These are phyloP conservation scores for Moelleriella libera DNA, from an alignment of 2,329 filamentous ascomycete genomes.

Conservation along the genomic window DNA sequence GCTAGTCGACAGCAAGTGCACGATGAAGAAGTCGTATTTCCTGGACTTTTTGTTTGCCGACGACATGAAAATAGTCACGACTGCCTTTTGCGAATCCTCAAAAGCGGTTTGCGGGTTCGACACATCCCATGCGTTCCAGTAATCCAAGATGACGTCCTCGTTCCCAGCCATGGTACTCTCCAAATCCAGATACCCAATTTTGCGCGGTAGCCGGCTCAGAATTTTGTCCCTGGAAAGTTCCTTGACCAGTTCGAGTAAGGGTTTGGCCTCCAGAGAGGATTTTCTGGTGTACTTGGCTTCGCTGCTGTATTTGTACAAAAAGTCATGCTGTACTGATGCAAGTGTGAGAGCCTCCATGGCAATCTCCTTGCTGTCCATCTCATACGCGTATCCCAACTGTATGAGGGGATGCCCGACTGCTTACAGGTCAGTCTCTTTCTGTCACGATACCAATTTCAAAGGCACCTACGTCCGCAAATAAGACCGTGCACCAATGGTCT, in stretches of 20 bases:
- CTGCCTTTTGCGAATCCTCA: constrained; percentile 50
- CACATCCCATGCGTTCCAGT: constrained; percentile 83
- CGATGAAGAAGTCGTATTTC: constrained; percentile 70
- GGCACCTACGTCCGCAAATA: constrained; percentile 56
- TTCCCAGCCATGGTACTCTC: constrained; percentile 52
- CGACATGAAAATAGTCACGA: constrained; percentile 46
- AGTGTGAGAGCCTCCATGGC: constrained; percentile 79
- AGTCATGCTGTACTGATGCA: constrained; percentile 42
- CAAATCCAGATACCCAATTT: constrained; percentile 48
- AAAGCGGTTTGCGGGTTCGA: constrained; percentile 61
- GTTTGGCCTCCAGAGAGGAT: constrained; percentile 42
- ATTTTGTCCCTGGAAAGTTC: constrained; percentile 53
- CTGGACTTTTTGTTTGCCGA: constrained; percentile 43
- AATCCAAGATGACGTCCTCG: constrained; percentile 60
- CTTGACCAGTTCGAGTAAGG: constrained; percentile 57
- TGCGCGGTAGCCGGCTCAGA: constrained; percentile 52
- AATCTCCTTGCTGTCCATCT: constrained; percentile 71
- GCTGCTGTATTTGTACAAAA: constrained; percentile 55
- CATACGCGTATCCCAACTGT: constrained; percentile 86
- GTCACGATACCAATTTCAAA: too few relatives aligned
- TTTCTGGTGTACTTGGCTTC: constrained; percentile 55
- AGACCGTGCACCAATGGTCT: constrained; percentile 71
- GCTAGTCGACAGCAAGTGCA: constrained; percentile 70
- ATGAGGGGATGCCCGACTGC: constrained; percentile 84
- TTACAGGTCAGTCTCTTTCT: constrained; percentile 7